Evolutionary conservation across 805 yeast genomes (phyloP), one percentile per base, ranked within the genome.

Genomic region (Zygoascus biomembranicola): DNA sequence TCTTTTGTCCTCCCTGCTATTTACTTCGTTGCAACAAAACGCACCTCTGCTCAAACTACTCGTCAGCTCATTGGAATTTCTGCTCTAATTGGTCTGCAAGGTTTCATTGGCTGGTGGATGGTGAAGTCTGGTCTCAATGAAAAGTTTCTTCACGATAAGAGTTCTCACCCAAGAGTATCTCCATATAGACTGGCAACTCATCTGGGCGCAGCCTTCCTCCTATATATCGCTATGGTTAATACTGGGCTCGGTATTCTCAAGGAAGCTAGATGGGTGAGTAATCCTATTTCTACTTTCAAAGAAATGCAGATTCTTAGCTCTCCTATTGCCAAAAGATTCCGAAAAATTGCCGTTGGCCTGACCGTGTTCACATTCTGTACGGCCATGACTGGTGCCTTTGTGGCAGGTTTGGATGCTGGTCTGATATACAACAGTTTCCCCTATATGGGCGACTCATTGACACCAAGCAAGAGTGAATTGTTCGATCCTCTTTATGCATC

Each of bases 81-180:
- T 43, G 81, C 77, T 0, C 72, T 94, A 50, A 76, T 94, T 54
- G 99, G 96, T 10, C 72, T 94, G 48, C 99, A 94, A 74, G 99
- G 99, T 51, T 86, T 84, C 51, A 85, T 94, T 60, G 99, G 99
- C 32, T 94, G 99, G 99, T 94, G 99, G 99, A 94, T 94, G 99
- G 99, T 94, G 51, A 82, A 87, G 63, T 88, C 97, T 9, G 99
- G 99, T 32, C 76, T 94, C 53, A 95, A 90, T 66, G 85, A 85
- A 63, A 77, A 84, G 45, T 85, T 85, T 64, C 73, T 94, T 48
- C 78, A 77, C 20, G 90, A 85, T 59, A 79, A 96, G 66, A 85
- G 80, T 47, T 82, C 96, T 0, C 95, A 92, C 66, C 99, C 99
- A n/a, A 89, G 99, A 0, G 99, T 94, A 2, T 87, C 97, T 5